Conservation (phyloP, 306 rosid species). For the Lagenaria siceraria region DNA sequence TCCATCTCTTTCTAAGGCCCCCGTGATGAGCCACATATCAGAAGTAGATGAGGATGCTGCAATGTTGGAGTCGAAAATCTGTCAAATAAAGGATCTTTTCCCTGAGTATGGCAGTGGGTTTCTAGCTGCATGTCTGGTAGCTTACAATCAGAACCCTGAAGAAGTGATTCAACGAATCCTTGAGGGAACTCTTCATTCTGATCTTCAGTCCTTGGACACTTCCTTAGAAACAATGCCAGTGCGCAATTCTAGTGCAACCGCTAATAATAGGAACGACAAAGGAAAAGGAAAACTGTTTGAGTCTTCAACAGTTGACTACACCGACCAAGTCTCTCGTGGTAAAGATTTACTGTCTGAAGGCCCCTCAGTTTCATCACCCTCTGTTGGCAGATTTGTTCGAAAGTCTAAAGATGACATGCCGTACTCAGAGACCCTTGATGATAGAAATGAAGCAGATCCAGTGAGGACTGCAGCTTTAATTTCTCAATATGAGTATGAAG, state of each 20-base stretch:
- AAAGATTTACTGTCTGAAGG: constrained; percentile 24
- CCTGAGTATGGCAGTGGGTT: constrained; percentile 92
- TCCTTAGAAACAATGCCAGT: constrained; percentile 50
- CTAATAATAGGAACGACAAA: constrained; percentile 40
- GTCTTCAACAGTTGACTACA: constrained; percentile 20
- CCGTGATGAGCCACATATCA: constrained; percentile 22
- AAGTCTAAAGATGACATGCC: constrained; percentile 47
- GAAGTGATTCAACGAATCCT: constrained; percentile 93
- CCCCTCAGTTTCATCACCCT: constrained; percentile 40
- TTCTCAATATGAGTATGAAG: constrained; percentile 82
- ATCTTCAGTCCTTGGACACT: constrained; percentile 56
- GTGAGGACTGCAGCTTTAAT: constrained; percentile 38
- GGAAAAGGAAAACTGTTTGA: constrained; percentile 78
- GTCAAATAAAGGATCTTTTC: constrained; percentile 85
- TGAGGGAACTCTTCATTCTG: constrained; percentile 82
- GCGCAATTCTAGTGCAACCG: constrained; percentile 24
- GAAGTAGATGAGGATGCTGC: constrained; percentile 60
- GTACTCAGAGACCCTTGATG: constrained; percentile 37
- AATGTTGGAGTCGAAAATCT: constrained; percentile 68
- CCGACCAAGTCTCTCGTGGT: constrained; percentile 14
- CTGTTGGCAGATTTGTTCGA: constrained; percentile 65
- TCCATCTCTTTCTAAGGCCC: constrained; percentile 13
- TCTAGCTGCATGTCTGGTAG: constrained; percentile 78
- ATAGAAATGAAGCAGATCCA: constrained; percentile 26
- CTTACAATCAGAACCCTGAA: constrained; percentile 89